These are phyloP conservation scores for Dacryopinax primogenitus DNA, from an alignment of 768 basidiomycete genomes.

Conservation along the genomic window DNA sequence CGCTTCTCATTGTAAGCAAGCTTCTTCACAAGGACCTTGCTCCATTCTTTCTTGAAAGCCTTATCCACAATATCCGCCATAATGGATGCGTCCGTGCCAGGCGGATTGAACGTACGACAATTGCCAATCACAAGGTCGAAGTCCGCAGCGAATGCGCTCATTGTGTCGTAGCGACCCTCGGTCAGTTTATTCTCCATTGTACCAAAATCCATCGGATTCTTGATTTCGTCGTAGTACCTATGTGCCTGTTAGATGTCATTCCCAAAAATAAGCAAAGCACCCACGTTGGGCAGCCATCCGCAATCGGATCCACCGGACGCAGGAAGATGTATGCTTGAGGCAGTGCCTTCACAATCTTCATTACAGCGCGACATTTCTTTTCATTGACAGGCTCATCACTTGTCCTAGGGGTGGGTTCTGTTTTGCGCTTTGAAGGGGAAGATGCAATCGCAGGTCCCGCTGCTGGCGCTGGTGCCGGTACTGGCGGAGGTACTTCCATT, in stretches of 20 bases:
- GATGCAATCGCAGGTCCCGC: too few relatives aligned
- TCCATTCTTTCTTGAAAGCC: constrained; percentile 76
- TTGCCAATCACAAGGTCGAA: constrained; percentile 75
- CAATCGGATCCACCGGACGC: constrained; percentile 68
- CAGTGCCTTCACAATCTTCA: constrained; percentile 46
- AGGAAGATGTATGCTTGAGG: constrained; percentile 62
- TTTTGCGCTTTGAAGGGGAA: neutral
- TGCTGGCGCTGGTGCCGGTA: too few relatives aligned
- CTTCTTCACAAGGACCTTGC: constrained; percentile 56
- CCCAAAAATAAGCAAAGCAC: constrained; percentile 19
- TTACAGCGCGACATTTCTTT: constrained; percentile 67
- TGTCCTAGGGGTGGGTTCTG: neutral
- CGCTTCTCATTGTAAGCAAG: constrained; percentile 71
- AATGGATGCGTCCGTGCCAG: constrained; percentile 55
- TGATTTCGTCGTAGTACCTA: constrained; percentile 87
- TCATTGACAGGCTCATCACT: constrained; percentile 45
- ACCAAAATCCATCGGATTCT: constrained; percentile 84
- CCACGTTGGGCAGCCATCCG: constrained; percentile 84
- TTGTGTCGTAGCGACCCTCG: constrained; percentile 53
- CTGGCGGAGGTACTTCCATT: neutral
- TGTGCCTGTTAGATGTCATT: neutral
- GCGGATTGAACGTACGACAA: constrained; percentile 85
- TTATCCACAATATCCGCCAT: constrained; percentile 65
- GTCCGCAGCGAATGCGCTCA: constrained; percentile 73
- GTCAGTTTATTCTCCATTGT: constrained; percentile 63